A percentile compares a stretch with the other conserved stretches of the same genome.
Evolutionary conservation across 2,329 filamentous ascomycete species (phyloP).

Genomic region (Passalora sequoiae): DNA sequence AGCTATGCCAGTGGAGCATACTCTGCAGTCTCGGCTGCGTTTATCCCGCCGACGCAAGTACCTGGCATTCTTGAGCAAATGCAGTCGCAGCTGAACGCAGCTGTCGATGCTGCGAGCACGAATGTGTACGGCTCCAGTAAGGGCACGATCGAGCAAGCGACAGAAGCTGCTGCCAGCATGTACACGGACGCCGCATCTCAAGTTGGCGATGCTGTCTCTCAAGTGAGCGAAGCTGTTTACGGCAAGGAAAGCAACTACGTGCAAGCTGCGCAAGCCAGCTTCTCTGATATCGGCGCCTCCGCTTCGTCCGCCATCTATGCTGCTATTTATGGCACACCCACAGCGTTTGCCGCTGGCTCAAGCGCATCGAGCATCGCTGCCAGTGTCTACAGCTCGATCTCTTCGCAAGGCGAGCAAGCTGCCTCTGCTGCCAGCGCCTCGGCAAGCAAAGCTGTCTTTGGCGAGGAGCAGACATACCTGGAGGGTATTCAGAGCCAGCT

Average conservation of each 20-base stretch:
- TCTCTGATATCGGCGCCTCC: conserved; percentile 51
- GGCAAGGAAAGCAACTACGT: conserved; percentile 50
- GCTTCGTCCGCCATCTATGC: conserved; percentile 53
- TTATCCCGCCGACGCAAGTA: conserved; percentile 54
- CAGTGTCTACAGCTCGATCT: conserved; percentile 43
- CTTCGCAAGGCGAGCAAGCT: conserved; percentile 43
- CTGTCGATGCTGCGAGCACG: conserved; percentile 54
- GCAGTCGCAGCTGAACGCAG: conserved; percentile 52
- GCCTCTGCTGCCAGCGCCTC: conserved; percentile 42
- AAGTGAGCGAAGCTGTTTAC: conserved; percentile 52
- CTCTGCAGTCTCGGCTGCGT: conserved; percentile 45
- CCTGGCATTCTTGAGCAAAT: conserved; percentile 55
- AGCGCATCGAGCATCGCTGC: conserved; percentile 41
- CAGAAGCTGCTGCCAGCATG: conserved; percentile 49
- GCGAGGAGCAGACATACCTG: conserved; percentile 48
- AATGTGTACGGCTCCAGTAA: conserved; percentile 55
- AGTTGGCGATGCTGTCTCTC: conserved; percentile 39
- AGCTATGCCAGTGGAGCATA: conserved; percentile 49
- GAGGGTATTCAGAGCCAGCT: conserved; percentile 43
- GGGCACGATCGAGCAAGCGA: conserved; percentile 51
- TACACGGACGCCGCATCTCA: conserved; percentile 42
- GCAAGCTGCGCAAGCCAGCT: conserved; percentile 50
- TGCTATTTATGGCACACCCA: conserved; percentile 54
- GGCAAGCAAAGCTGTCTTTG: conserved; percentile 45
- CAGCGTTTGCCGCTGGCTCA: conserved; percentile 38